Base-by-base conservation (phyloP, 2,329 filamentous ascomycete species). In the Beauveria varroae region DNA sequence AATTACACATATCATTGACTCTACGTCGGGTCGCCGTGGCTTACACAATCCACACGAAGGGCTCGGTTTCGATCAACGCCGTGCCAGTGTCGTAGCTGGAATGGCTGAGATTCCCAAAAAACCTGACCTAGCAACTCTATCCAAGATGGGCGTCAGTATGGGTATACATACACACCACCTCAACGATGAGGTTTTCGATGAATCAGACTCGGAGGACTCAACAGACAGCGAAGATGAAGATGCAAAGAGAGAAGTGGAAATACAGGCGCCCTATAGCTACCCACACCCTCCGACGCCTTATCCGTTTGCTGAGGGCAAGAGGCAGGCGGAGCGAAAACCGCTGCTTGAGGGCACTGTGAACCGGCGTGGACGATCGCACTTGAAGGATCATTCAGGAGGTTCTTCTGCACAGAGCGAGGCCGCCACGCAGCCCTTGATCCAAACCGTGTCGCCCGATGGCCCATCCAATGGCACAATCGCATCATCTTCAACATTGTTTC, bases 141-240 rank as follows among this genome's bases (percentile, higher is more conserved):
- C 76, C 65, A 79, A 82, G 72, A 73, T 89, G 53, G 86, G 86
- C 3, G 79, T 90, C 24, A 89, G 79, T 65, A 79, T 91, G 64
- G 87, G 88, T 1, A 93, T 93, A 74, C 86, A 87, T 65, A 92
- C 90, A 3, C 88, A 92, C 65, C 85, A 86, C 60, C 75, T 96
- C 2, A 81, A 85, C 9, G 80, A 84, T 61, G 82, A 85, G 26
- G 81, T 88, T 12, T 76, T 90, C 4, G 76, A 79, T 12, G 71
- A 75, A 26, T 67, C 71, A 9, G 67, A 65, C 43, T 69, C 68
- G 3, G 72, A 74, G 12, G 66, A 69, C 5, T 67, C 70, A 12
- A 69, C 67, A 1, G 72, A 72, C 41, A 67, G 67, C 8, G 73
- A 76, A n/a, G 67, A 67, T 14, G 70, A 71, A n/a, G 66, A 64